Base-by-base conservation (phyloP, 2,329 filamentous ascomycete genomes). In the Penicillium psychrosexuale region DNA sequence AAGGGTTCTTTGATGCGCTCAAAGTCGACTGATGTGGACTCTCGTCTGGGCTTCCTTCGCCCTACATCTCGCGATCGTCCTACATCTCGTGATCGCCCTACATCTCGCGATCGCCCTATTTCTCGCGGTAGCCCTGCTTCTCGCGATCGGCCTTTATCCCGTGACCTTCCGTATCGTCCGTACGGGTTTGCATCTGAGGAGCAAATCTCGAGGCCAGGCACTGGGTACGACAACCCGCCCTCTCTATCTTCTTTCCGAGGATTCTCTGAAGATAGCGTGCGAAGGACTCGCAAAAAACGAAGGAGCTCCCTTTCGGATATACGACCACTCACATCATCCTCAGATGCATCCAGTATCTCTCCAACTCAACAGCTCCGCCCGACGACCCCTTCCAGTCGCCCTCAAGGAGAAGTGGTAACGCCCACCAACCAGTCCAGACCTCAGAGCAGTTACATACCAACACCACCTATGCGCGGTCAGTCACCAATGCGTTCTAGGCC, bases 291-390 rank as follows among this genome's bases (percentile, higher is more conserved):
- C 69, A 92, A 87, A 76, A 97, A 96, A 77, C 83, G 93, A 52
- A 86, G 93, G 69, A 97, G 92, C 75, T 97, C 92, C 27, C 77
- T 97, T 39, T 96, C 92, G 5, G 93, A 97, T 71, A 80, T 97
- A 45, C 88, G 85, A 62, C 81, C 78, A 53, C 77, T 90, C 17
- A 86, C 93, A 74, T 82, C 72, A 30, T 70, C 80, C 38, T 80
- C 84, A 52, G 79, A 86, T 8, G 81, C 78, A 74, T 66, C 70
- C 12, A 59, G 64, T 36, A 52, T 70, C 15, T 73, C 72, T 11
- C 61, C 70, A 11, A 65, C 62, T 37, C 66, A 71, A 19, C 51
- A 61, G 22, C 63, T 78, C 70, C 66, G 75, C 62, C 72, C 75
- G 30, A 61, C 70, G 54, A 69, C 72, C 34, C 69, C 71, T 39